Conservation (phyloP, 2,329 filamentous ascomycete species). For the Cladophialophora carrionii region DNA sequence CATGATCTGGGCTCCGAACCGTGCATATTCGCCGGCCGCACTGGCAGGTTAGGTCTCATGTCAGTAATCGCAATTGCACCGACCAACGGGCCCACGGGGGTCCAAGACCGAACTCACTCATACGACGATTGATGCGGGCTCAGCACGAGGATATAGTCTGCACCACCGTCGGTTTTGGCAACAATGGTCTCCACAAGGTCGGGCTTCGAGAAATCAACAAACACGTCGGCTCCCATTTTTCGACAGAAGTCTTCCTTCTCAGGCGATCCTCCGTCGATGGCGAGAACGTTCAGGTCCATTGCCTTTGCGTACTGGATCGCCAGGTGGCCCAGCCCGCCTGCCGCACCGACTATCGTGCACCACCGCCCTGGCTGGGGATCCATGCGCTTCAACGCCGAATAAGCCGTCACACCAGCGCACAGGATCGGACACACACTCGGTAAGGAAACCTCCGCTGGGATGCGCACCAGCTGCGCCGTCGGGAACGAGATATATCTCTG, state of each 20-base stretch:
- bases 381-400: slow-evolving; percentile 13
- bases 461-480: slow-evolving; percentile 11
- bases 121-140: slow-evolving; percentile 24
- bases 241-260: slow-evolving; percentile 18
- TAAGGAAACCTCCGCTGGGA: slow-evolving; percentile 10
- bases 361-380: slow-evolving; percentile 10
- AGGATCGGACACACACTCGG: slow-evolving; percentile 15
- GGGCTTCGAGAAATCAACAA: slow-evolving; percentile 17
- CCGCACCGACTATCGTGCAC: slow-evolving; percentile 17
- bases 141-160: slow-evolving; percentile 23
- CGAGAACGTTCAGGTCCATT: slow-evolving; percentile 11
- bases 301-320: slow-evolving; percentile 20
- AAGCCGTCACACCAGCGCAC: slow-evolving; percentile 14
- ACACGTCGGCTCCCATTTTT: slow-evolving; percentile 18
- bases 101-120: slow-evolving; percentile 14
- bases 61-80: not conserved
- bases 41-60: not conserved
- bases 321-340: slow-evolving; percentile 17
- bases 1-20: slow-evolving; percentile 24
- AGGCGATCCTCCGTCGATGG: slow-evolving; percentile 9
- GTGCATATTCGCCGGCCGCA: slow-evolving; percentile 21
- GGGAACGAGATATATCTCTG: slow-evolving; percentile 22
- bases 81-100: not conserved
- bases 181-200: slow-evolving; percentile 6
- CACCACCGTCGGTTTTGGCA: slow-evolving; percentile 11